phyloP scores from a whole-genome alignment of 2,329 filamentous ascomycete species.

The Talaromyces atroroseus region DNA sequence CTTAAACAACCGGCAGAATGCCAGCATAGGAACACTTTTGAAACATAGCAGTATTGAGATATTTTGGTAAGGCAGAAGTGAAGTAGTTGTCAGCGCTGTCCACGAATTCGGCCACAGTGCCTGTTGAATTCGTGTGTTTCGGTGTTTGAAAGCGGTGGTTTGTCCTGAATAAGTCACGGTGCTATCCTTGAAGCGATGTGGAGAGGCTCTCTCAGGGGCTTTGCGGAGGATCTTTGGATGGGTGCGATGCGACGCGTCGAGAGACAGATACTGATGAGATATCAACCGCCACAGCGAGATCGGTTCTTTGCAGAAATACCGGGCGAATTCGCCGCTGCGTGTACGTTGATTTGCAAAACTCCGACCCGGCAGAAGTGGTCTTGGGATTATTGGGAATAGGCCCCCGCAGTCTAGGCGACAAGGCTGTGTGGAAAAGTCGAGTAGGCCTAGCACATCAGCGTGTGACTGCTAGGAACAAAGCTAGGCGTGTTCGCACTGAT shows the following conservation, averaged over 20 bases:
- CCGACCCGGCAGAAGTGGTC: background rate
- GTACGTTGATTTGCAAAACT: background rate
- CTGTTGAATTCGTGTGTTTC: constrained; percentile 10
- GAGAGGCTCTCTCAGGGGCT: background rate
- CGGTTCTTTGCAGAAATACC: background rate
- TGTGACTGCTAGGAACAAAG: background rate
- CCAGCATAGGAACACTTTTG: constrained; percentile 7
- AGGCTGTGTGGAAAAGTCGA: background rate
- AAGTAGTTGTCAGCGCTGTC: background rate
- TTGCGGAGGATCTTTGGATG: background rate
- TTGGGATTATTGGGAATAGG: background rate
- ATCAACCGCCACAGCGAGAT: too few relatives aligned
- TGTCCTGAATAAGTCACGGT: background rate
- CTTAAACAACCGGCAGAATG: constrained; percentile 13
- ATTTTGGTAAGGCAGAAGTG: background rate
- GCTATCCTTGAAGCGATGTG: background rate
- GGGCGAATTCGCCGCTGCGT: background rate
- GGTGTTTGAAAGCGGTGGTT: background rate
- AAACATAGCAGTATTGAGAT: constrained; percentile 9
- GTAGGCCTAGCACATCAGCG: background rate
- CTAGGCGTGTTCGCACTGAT: background rate
- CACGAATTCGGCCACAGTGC: constrained; percentile 13
- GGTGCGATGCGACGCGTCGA: background rate
- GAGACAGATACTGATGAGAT: background rate
- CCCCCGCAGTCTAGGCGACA: constrained; percentile 3